Base-by-base conservation (phyloP, 306 rosid genomes). In the Calophaca sinica region DNA sequence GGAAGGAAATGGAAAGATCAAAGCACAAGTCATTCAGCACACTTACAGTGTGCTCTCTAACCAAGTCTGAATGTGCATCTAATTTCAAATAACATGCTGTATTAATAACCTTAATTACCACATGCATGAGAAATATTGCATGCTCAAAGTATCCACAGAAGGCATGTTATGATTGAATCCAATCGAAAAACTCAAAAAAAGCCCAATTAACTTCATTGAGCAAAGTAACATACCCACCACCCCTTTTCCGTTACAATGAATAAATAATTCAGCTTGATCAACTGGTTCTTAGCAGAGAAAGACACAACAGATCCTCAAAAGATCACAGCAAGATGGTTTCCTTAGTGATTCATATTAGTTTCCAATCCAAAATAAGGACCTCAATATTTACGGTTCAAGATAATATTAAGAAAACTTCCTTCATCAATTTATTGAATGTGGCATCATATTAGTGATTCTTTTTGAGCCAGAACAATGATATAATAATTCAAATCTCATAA, bases 1-100 rank as follows among this genome's bases (percentile, higher is more conserved):
- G 70, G 5, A 62, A 28, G 70, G 5, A 62, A 65, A 67, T 26
- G 67, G 42, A 68, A 60, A 62, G 59, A 66, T 57, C 35, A 48
- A 49, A 62, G 31, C 46, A 54, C 26, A 20, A 20, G 41, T 11
- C 60, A 62, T 59, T 13, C 78, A 62, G 8, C 62, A 70, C 49
- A 57, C 9, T 12, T 8, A 36, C 38, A 5, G 3, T 50, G 54
- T 31, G 5, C 55, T 77, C 32, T 55, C 32, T 31, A 48, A 44
- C 67, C 67, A 72, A 67, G 15, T 9, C 33, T 33, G 61, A 73
- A 51, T 10, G 59, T 11, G 4, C 33, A 53, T 62, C 59, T 65
- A 68, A 35, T 4, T 32, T 55, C 8, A 36, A 58, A 8, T 38
- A 64, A 41, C 31, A 33, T 42, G 42, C 1, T 9, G 14, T 32